A percentile compares a stretch with the other conserved stretches of the same genome.
These are phyloP conservation scores for Thymus quinquecostatus DNA, from an alignment of 257 asterid genomes.

Conservation along the genomic window DNA sequence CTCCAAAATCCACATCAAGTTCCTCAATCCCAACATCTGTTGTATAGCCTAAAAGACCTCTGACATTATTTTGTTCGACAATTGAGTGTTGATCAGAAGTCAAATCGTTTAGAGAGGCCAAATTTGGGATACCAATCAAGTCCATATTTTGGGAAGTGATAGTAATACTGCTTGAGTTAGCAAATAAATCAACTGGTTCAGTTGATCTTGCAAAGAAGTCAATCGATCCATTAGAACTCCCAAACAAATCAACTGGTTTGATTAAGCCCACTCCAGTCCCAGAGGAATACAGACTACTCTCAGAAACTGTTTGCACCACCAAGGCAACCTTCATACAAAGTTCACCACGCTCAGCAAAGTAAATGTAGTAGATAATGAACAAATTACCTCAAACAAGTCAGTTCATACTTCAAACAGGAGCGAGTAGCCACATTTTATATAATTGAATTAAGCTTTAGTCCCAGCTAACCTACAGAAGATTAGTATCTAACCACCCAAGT, in stretches of 20 bases:
- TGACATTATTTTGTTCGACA: conserved; percentile 37
- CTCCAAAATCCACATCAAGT: conserved; percentile 68
- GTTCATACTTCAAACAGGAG: conserved; percentile 8
- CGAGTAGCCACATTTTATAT: conserved; percentile 10
- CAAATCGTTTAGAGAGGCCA: conserved; percentile 37
- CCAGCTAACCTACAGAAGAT: conserved; percentile 15
- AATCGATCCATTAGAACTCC: conserved; percentile 41
- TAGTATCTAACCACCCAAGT: not conserved
- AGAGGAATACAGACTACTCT: conserved; percentile 38
- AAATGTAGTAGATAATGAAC: conserved; percentile 21
- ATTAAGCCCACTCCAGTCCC: conserved; percentile 38
- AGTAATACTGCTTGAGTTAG: conserved; percentile 44
- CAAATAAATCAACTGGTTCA: conserved; percentile 45
- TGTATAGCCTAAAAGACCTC: conserved; percentile 31
- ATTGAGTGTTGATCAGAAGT: conserved; percentile 33
- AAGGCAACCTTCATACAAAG: conserved; percentile 52
- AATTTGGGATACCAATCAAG: conserved; percentile 40
- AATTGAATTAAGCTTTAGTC: conserved; percentile 17
- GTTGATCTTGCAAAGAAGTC: conserved; percentile 39
- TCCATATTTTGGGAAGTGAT: conserved; percentile 40
- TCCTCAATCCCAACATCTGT: conserved; percentile 42
- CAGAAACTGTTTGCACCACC: conserved; percentile 39
- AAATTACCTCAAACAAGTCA: conserved; percentile 18
- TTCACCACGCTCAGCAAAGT: conserved; percentile 38
- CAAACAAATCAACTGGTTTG: conserved; percentile 40